Percentiles rank a stretch among this genome's conserved stretches.
These are phyloP conservation scores for Nigrospora sphaerica DNA, from an alignment of 2,329 filamentous ascomycete genomes.

Conservation along the genomic window DNA sequence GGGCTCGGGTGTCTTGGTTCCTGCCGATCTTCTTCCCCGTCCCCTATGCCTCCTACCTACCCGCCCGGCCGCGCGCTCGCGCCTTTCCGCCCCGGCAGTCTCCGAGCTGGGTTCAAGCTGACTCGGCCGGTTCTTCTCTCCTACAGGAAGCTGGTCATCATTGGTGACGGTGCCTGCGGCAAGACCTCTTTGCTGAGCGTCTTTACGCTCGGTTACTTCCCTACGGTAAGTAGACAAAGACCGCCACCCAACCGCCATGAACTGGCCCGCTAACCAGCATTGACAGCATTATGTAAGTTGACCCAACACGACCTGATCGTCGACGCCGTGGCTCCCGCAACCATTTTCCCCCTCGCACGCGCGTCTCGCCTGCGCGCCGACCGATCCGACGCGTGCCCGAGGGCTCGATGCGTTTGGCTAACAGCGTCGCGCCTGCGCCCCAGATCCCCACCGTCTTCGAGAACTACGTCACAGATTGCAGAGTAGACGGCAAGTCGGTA, in stretches of 20 bases:
- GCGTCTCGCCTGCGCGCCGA: too few species aligned
- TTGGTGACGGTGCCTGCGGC: slow-evolving; percentile 72
- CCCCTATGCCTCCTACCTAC: too few species aligned
- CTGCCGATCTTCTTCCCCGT: slow-evolving; percentile 1
- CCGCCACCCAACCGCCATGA: slow-evolving; percentile 45
- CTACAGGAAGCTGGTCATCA: slow-evolving; percentile 25
- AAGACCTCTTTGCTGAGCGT: slow-evolving; percentile 97
- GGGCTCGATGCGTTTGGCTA: background rate
- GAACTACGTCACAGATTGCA: slow-evolving; percentile 98
- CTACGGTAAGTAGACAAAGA: slow-evolving; percentile 65
- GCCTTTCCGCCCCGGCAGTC: too few species aligned
- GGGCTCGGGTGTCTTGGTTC: background rate
- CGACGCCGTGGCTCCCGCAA: too few species aligned
- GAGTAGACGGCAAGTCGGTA: slow-evolving; percentile 97
- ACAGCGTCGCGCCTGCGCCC: slow-evolving; percentile 5
- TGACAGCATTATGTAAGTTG: slow-evolving; percentile 4
- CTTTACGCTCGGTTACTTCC: slow-evolving; percentile 96
- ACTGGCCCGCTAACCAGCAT: too few species aligned
- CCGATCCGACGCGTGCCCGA: background rate
- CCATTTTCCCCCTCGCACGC: too few species aligned
- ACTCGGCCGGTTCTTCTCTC: background rate
- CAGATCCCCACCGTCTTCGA: slow-evolving; percentile 97
- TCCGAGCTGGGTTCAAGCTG: background rate
- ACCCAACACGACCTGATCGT: background rate
- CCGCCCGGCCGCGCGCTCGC: too few species aligned